Percentiles rank a stretch among this genome's conserved stretches.
These are phyloP conservation scores for Podochytrium sp. DNA, from an alignment of 192 early-diverging fungal genomes.

Conservation along the genomic window DNA sequence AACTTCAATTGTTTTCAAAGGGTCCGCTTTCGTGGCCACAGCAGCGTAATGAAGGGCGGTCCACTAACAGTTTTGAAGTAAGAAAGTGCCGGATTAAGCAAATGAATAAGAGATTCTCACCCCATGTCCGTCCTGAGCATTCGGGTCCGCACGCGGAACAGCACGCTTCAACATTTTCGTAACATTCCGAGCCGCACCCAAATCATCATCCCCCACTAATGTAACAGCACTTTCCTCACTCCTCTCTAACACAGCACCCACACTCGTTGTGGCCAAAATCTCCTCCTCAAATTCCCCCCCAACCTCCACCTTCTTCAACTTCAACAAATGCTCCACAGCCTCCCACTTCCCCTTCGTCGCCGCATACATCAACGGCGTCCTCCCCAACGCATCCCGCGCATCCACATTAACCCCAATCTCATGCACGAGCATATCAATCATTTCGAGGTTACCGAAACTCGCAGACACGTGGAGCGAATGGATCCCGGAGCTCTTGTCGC, in stretches of 20 bases:
- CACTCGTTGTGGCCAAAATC: background rate
- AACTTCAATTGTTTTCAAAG: conserved; percentile 14
- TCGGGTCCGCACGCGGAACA: conserved; percentile 4
- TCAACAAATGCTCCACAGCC: conserved; percentile 20
- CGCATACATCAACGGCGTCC: conserved; percentile 40
- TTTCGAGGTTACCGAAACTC: conserved; percentile 18
- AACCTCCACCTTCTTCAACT: background rate
- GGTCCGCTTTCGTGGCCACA: conserved; percentile 27
- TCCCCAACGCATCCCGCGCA: conserved; percentile 19
- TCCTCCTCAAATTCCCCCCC: background rate
- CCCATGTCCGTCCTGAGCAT: conserved; percentile 28
- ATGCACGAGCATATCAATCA: conserved; percentile 21
- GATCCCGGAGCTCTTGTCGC: conserved; percentile 10
- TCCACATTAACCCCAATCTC: conserved; percentile 13
- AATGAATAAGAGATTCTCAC: conserved; percentile 6
- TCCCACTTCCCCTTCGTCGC: conserved; percentile 33
- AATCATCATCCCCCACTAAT: background rate
- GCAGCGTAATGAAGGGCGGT: conserved; percentile 36
- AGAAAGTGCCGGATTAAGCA: no score
- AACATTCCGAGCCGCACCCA: no score
- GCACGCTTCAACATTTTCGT: no score
- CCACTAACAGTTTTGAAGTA: conserved; percentile 23
- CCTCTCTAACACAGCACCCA: background rate
- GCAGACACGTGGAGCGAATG: conserved; percentile 29
- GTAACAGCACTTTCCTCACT: background rate